Evolutionary conservation across 352 stramenopile genomes (phyloP), one percentile per base, ranked within the genome.

Genomic region (Peronospora belbahrii): DNA sequence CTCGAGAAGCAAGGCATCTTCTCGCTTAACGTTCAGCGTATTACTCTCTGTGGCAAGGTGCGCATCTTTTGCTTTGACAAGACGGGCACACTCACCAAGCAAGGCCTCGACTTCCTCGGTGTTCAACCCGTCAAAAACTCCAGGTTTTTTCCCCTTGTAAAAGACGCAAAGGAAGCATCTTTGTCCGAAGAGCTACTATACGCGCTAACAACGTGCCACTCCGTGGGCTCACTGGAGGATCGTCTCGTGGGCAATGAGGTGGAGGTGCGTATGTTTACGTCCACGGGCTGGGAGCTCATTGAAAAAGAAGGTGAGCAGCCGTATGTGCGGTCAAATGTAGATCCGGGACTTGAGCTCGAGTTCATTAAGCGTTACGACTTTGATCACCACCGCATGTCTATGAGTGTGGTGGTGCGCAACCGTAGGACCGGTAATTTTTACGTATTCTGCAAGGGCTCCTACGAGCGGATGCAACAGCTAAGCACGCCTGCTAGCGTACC

Each of bases 311-410:
- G 68, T 15, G 52, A 65, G 11, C 43, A 68, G 42, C 68, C 71
- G 8, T 30, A 66, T 10, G 71, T 88, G 3, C 46, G 67, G 52
- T 77, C 70, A 2, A 40, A 40, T 2, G 42, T 55, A 0, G 60
- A 84, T 25, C 18, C 14, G 15, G 34, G 65, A 58, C 15, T 45
- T 46, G 33, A 58, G 46, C 62, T 94, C 8, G 68, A 84, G 48
- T 74, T 95, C 20, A 48, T 97, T 20, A 95, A 96, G 59, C 71
- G 79, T 7, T 96, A 92, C 55, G 83, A 96, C 45, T 97, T 97
- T 54, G 87, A 96, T 59, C 80, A 94, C 65, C 69, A 90, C 56
- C 72, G 76, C 37, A 93, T 95, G 79, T 95, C 81, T 9, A 94
- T 96, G 68, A 93, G 70, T 33, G 87, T 96, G 4, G 70, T 97